Conservation (phyloP, 352 stramenopile species). For the Labyrinthula sp. region DNA sequence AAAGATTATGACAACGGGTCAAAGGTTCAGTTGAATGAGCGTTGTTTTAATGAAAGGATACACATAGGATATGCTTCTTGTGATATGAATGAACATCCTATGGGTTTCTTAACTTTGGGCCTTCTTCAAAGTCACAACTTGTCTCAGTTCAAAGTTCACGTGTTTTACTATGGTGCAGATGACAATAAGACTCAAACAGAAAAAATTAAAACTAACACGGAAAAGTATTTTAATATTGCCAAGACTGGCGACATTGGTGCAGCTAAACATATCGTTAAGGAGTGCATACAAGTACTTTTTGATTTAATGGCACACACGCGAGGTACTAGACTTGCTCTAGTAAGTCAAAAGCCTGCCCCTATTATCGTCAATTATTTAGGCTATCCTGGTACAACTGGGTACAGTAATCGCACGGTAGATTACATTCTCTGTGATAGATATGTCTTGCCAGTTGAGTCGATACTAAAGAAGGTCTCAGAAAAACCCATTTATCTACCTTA, state of each 20-base stretch:
- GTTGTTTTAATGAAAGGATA: conserved; percentile 38
- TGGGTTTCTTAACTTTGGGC: conserved; percentile 62
- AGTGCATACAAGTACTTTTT: conserved; percentile 54
- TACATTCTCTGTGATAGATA: conserved; percentile 43
- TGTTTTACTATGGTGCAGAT: conserved; percentile 56
- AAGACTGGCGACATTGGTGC: conserved; percentile 40
- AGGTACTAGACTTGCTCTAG: conserved; percentile 41
- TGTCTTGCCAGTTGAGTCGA: conserved; percentile 12
- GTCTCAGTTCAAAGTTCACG: conserved; percentile 38
- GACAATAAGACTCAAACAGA: conserved; percentile 44
- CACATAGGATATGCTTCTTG: conserved; percentile 42
- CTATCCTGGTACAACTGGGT: conserved; percentile 61
- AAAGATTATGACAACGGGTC: too few species aligned
- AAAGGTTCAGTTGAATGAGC: conserved; percentile 37
- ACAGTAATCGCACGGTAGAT: conserved; percentile 48
- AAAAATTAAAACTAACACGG: conserved; percentile 40
- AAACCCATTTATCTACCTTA: conserved; percentile 59
- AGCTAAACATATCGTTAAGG: conserved; percentile 39
- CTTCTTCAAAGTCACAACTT: conserved; percentile 50
- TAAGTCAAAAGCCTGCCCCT: conserved; percentile 37
- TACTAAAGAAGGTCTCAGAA: conserved; percentile 49
- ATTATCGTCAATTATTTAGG: conserved; percentile 65
- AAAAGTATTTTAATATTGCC: conserved; percentile 46
- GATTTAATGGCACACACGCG: conserved; percentile 72
- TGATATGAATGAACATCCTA: conserved; percentile 42